Base-by-base conservation (phyloP, 2,329 filamentous ascomycete species). In the Neopestalotiopsis sp. region DNA sequence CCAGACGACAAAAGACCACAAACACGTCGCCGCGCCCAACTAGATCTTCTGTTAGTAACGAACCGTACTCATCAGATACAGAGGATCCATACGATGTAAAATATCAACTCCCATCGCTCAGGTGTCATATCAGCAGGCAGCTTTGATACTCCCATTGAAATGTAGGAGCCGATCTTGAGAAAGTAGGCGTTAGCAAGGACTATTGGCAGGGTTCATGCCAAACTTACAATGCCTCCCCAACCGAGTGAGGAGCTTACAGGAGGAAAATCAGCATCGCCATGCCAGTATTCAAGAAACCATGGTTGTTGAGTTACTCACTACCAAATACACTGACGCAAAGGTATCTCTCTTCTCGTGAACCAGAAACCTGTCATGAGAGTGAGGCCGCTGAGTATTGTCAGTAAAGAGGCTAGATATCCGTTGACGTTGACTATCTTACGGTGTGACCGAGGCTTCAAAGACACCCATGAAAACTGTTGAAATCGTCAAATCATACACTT, bases 341-440 rank as follows among this genome's bases (percentile, higher is more conserved):
- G 78, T 4, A 79, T 80, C 69, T 81, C 79, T 10, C 74, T 70
- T 20, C 77, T 70, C 4, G 77, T 80, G 65, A 78, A 81, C 77
- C 78, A 80, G 67, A 80, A 80, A 2, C 76, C 77, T 7, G 77
- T 80, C 77, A 80, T 79, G 7, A 80, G 70, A 7, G 75, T 77
- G 28, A 71, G 17, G 70, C 72, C 2, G 24, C 24, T 28, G 24
- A 28, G 24, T 28, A 28, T 28, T 28, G 2, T 28, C 24, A 28
- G 24, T 28, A 28, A 28, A 3, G 3, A 28, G 24, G 24, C 24
- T 28, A 4, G 24, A 28, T 28, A 28, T 28, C 24, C 3, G 24
- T 28, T 28, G 24, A 28, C 24, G 24, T 28, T 28, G 24, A 28
- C 24, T 28, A 28, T 28, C 24, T 28, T 28, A 28, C 69, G 76